Conservation (phyloP, 192 early-diverging fungal genomes). For the Ambispora gerdemannii region DNA sequence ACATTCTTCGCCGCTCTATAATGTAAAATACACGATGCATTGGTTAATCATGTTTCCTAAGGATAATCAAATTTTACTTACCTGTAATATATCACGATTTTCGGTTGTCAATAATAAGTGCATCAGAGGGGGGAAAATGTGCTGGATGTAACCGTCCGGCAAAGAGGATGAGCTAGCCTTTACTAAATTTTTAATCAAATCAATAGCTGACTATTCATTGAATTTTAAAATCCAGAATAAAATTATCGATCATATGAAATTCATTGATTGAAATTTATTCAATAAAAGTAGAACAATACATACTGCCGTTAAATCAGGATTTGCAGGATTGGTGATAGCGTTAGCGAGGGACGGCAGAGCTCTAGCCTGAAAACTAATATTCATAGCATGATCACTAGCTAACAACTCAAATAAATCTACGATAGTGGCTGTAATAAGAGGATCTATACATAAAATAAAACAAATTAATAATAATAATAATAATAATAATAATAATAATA, state of each 20-base stretch:
- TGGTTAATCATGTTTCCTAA: too few relatives aligned
- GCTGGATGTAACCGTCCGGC: conserved; percentile 63
- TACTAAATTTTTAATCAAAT: conserved; percentile 70
- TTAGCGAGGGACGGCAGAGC: conserved; percentile 68
- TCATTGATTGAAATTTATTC: background rate
- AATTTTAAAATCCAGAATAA: background rate
- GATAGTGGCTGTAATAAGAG: conserved; percentile 69
- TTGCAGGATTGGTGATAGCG: conserved; percentile 34
- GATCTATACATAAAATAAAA: conserved; percentile 45
- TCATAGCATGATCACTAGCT: conserved; percentile 62
- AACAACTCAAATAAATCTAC: conserved; percentile 76
- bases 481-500: conserved; percentile 9
- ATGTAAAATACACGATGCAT: conserved; percentile 9
- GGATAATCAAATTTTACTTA: too few relatives aligned
- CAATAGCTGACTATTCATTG: conserved; percentile 58
- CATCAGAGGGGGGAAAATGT: conserved; percentile 82
- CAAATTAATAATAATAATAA: conserved; percentile 29
- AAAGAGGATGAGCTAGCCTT: conserved; percentile 70
- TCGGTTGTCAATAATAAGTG: conserved; percentile 62
- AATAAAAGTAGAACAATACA: conserved; percentile 30
- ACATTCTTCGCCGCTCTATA: conserved; percentile 76
- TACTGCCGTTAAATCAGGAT: conserved; percentile 42
- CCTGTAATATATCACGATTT: conserved; percentile 80
- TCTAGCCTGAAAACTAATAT: conserved; percentile 64
- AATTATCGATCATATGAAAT: background rate